Base-by-base conservation (phyloP, 176 grass and related monocot genomes). In the Carex scoparia region DNA sequence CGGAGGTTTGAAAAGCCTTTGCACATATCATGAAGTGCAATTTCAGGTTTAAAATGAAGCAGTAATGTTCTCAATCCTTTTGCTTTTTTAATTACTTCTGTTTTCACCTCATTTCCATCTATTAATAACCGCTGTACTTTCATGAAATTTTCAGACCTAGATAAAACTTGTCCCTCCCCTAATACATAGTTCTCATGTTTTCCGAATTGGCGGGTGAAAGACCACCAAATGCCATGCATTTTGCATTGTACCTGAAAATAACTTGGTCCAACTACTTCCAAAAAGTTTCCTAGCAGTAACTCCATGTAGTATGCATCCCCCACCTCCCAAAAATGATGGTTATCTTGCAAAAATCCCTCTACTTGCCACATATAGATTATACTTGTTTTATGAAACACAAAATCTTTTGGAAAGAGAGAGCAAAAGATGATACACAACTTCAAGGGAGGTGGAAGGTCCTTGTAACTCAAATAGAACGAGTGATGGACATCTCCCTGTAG, bases 371-470 rank as follows among this genome's bases (percentile, higher is more conserved):
- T 40, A 19, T 64, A 15, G 11, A 68, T 54, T 46, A 88, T 16
- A 16, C 7, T 5, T 19, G 10, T 8, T 35, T 13, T 30, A 0
- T 18, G 1, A 31, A 88, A 14, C 10, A 10, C 37, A 48, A 0
- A 7, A 40, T 31, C 61, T 79, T 90, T 85, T 0, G 92, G 90
- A 7, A 89, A 83, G 11, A 91, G 61, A 0, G 88, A 88, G 55
- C 60, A 90, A 33, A 65, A 65, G 0, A 91, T 1, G 76, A 94
- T 82, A 33, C 92, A 91, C 0, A 72, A 63, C 55, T 90, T 94
- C 16, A 88, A 48, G 69, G 63, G 8, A 5, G 68, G 19, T 55
- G 86, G 80, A 33, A 88, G 30, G 19, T 88, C 86, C 11, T 76
- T 31, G 27, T 84, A 84, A 4, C 80, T 73, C 28, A 88, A 57